Conservation (phyloP, 2,329 filamentous ascomycete genomes). For the Ceratocystis cacaofunesta region DNA sequence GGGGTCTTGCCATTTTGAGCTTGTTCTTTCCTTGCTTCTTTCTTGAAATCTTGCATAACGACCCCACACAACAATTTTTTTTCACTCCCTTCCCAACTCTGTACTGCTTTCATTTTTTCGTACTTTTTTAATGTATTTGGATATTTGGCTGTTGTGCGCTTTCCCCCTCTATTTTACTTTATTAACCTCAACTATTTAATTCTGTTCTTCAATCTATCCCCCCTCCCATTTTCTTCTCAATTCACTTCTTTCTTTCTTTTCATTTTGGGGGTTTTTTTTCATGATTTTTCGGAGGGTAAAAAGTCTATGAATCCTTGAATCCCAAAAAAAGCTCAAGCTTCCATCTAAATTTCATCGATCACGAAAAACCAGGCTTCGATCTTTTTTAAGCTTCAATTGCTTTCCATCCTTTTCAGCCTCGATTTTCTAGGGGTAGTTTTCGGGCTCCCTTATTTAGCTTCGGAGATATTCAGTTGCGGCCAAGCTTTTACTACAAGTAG, state of each 20-base stretch:
- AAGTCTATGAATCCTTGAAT: background rate
- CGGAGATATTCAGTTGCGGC: background rate
- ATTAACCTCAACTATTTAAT: background rate
- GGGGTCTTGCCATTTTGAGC: background rate
- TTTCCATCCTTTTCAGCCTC: background rate
- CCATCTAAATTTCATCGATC: background rate
- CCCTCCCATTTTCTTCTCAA: constrained; percentile 16
- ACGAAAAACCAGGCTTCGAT: background rate
- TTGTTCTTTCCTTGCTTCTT: background rate
- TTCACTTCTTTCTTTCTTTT: background rate
- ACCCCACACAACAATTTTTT: constrained; percentile 1
- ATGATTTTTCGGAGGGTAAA: constrained; percentile 9
- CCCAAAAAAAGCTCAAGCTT: background rate
- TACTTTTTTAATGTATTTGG: background rate
- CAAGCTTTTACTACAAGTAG: background rate
- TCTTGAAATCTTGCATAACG: background rate
- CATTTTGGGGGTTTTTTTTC: constrained; percentile 1
- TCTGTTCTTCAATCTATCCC: constrained; percentile 4
- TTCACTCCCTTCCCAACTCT: background rate
- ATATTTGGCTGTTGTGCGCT: background rate
- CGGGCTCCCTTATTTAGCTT: background rate
- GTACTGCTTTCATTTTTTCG: constrained; percentile 4
- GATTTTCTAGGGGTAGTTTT: background rate
- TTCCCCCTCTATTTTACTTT: background rate
- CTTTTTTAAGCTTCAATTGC: background rate